Evolutionary conservation across 2,329 filamentous ascomycete species (phyloP), one percentile per base, ranked within the genome.

Genomic region (Colletotrichum sp.): DNA sequence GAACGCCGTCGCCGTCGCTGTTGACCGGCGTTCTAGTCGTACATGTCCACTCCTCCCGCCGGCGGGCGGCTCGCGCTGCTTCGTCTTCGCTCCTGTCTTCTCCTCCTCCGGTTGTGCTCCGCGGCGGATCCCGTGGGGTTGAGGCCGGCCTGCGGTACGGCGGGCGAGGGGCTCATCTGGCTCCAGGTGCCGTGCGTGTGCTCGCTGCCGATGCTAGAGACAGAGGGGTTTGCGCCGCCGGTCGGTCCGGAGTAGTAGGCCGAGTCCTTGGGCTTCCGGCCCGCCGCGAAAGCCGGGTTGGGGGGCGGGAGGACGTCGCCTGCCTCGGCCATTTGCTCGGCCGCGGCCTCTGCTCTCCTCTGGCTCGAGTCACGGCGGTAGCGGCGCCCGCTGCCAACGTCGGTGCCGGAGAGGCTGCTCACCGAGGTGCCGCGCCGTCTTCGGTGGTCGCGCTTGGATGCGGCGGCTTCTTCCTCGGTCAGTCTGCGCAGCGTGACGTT

Each of bases 401-500:
- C 91, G n/a, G 87, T 85, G 7, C 87, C 91, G 5, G 90, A 92
- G 4, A 91, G 77, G 79, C 89, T 92, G 80, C 89, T 91, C 36
- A 88, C 83, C 12, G 90, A 91, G 58, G 43, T 52, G 12, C 84
- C 86, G 66, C 90, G 84, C 60, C 82, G 82, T 48, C 85, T 81
- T 65, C 84, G 82, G 28, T 83, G 80, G 12, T 83, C 82, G 60
- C 86, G 85, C 15, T 85, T 82, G 6, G 82, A 84, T 34, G 86
- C 85, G 38, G 86, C 85, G 4, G 89, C 87, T 80, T 93, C 92
- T 76, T 91, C 89, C 30, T 92, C 91, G 0, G 92, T 92, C 28
- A 93, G 83, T 43, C 90, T 87, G 48, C 91, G 88, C 56, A 93
- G 83, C 16, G 91, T 93, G 72, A 93, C 88, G 77, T 92, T 92